Percentiles rank a stretch among this genome's conserved stretches.
Evolutionary conservation across 192 early-diverging fungal genomes (phyloP).

Genomic region (Coemansia erecta): DNA sequence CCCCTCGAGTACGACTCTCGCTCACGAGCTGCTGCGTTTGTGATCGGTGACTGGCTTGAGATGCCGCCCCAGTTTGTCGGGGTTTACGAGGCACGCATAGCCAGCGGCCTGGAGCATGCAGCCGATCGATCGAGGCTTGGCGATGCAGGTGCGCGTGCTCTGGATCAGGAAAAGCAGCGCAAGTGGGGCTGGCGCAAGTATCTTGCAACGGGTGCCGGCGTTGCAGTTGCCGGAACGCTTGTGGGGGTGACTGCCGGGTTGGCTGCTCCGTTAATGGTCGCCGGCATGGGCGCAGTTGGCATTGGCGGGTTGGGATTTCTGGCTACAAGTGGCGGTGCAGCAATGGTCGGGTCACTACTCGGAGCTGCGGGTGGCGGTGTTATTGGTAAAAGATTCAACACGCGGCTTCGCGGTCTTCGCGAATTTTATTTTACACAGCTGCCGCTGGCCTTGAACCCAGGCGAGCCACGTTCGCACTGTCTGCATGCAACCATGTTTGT

Average conservation of each 20-base stretch:
- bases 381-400: slow-evolving; percentile 43
- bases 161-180: slow-evolving; percentile 25
- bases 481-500: slow-evolving; percentile 53
- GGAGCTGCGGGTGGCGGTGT: slow-evolving; percentile 57
- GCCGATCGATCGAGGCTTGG: slow-evolving; percentile 35
- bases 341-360: slow-evolving; percentile 53
- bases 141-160: slow-evolving; percentile 32
- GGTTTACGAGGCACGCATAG: slow-evolving; percentile 28
- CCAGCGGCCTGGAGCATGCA: slow-evolving; percentile 27
- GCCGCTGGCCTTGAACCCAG: slow-evolving; percentile 6
- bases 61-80: slow-evolving; percentile 46
- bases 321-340: slow-evolving; percentile 47
- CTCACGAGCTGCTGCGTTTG: slow-evolving; percentile 49
- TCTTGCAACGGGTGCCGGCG: slow-evolving; percentile 48
- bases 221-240: slow-evolving; percentile 47
- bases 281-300: slow-evolving; percentile 52
- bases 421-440: slow-evolving; percentile 48
- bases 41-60: slow-evolving; percentile 34
- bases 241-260: slow-evolving; percentile 56
- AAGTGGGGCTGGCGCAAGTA: slow-evolving; percentile 49
- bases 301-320: slow-evolving; percentile 51
- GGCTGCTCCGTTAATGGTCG: slow-evolving; percentile 56
- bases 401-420: slow-evolving; percentile 42
- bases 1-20: slow-evolving; percentile 54
- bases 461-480: slow-evolving; percentile 13